These are phyloP conservation scores for Simplicillium aogashimaense DNA, from an alignment of 2,329 filamentous ascomycete species.

Conservation along the genomic window DNA sequence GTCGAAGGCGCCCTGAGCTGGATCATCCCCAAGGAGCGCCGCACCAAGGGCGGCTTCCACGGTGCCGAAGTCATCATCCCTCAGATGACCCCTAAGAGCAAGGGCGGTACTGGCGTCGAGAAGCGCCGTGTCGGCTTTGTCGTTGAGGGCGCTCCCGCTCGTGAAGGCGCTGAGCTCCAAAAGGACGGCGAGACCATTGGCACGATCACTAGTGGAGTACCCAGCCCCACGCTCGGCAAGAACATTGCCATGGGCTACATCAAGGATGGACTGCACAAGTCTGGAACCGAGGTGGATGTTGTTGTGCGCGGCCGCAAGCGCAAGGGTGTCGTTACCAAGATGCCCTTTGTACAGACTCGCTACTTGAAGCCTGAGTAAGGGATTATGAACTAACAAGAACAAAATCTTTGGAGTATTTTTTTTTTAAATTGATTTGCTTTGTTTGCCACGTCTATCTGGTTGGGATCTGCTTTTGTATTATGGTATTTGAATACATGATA, in stretches of 20 bases:
- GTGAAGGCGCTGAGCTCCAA: conserved; percentile 78
- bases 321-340: conserved; percentile 68
- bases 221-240: conserved; percentile 73
- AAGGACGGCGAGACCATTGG: conserved; percentile 60
- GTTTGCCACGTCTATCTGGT: neutral
- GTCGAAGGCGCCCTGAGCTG: conserved; percentile 54
- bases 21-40: conserved; percentile 76
- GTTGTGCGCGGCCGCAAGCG: conserved; percentile 68
- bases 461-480: too few species aligned
- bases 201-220: conserved; percentile 78
- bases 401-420: conserved; percentile 8
- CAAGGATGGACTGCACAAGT: conserved; percentile 71
- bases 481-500: too few species aligned
- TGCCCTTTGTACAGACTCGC: conserved; percentile 78
- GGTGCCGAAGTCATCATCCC: conserved; percentile 68
- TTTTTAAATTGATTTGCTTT: neutral
- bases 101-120: conserved; percentile 59
- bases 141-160: conserved; percentile 76
- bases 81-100: conserved; percentile 64
- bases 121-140: conserved; percentile 72
- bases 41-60: conserved; percentile 63
- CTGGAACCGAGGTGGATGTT: conserved; percentile 71
- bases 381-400: too few species aligned
- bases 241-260: conserved; percentile 97
- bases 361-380: conserved; percentile 46